Base-by-base conservation (phyloP, 257 asterid genomes). In the Gentiana dahurica region DNA sequence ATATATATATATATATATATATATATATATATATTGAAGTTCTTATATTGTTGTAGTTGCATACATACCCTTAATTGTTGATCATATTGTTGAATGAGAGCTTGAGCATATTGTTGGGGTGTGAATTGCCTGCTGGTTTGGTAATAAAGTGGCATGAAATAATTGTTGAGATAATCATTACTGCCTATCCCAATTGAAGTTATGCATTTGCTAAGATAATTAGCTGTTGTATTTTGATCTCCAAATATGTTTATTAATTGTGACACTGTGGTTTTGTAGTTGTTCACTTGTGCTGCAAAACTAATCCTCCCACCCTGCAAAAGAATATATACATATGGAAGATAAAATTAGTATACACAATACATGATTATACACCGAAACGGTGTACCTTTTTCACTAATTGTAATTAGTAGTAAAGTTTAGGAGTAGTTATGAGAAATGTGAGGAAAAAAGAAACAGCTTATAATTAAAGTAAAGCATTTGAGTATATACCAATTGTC, bases 211-310 rank as follows among this genome's bases (percentile, higher is more conserved):
- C 75, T 72, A 1, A 78, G 57, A 55, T 78, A 78, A 65, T 70
- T 12, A 43, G 75, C 71, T 5, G 79, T 71, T 0, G 69, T 36
- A 37, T 75, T 34, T 53, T 75, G 71, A 53, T 65, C 65, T n/a
- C 84, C 84, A 4, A 78, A 55, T 54, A 78, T 41, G 8, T 58
- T 35, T 35, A 72, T 79, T 24, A 91, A 68, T 60, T 85, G 86
- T 7, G 81, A 53, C 11, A 85, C 95, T 24, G 94, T 81, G 77
- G 65, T 75, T 68, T 79, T 79, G 88, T 88, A 85, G 68, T 88
- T 88, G 41, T 71, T 82, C 37, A 88, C 75, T 64, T 88, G 97
- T 8, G 65, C 86, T 0, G 73, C 58, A 36, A 88, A 82, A 36
- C 67, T 78, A 39, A 76, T 81, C 62, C 96, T 62, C 2, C 65